These are phyloP conservation scores for Colletotrichum sp. DNA, from an alignment of 2,329 filamentous ascomycete species.

Conservation along the genomic window DNA sequence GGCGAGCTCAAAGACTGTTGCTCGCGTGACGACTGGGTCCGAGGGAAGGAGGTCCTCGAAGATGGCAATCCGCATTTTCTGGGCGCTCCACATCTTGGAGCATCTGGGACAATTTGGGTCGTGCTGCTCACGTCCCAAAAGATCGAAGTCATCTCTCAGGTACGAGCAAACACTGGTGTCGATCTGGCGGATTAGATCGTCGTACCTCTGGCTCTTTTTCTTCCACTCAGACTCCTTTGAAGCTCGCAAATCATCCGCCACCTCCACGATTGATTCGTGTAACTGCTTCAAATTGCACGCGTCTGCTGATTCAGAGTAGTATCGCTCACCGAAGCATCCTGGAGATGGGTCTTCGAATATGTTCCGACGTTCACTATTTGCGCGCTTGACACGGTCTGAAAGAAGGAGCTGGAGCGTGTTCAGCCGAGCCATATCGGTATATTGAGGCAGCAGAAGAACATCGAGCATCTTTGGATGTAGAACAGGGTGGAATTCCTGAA, in stretches of 20 bases:
- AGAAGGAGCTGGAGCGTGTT: slow-evolving; percentile 42
- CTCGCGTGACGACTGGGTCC: slow-evolving; percentile 31
- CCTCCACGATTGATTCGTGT: slow-evolving; percentile 26
- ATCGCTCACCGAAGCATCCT: slow-evolving; percentile 32
- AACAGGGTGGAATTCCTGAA: slow-evolving; percentile 55
- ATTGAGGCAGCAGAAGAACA: slow-evolving; percentile 53
- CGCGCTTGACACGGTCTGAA: slow-evolving; percentile 31
- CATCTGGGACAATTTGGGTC: slow-evolving; percentile 39
- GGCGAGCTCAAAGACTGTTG: slow-evolving; percentile 45
- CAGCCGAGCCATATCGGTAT: slow-evolving; percentile 55
- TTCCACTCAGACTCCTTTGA: slow-evolving; percentile 38
- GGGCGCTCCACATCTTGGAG: slow-evolving; percentile 28
- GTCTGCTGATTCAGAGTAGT: slow-evolving; percentile 27
- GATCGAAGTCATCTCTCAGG: slow-evolving; percentile 23
- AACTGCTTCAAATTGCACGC: slow-evolving; percentile 18
- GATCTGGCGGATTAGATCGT: slow-evolving; percentile 33
- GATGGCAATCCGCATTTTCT: slow-evolving; percentile 37
- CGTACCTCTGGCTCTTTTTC: slow-evolving; percentile 31
- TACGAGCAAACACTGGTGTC: slow-evolving; percentile 36
- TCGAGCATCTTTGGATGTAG: slow-evolving; percentile 58
- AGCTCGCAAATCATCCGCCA: slow-evolving; percentile 19
- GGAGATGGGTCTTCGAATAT: slow-evolving; percentile 50
- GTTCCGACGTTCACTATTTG: slow-evolving; percentile 29
- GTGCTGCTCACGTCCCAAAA: slow-evolving; percentile 24
- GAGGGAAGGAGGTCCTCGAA: slow-evolving; percentile 46